Evolutionary conservation across 495 filamentous ascomycete species (phyloP), one percentile per base, ranked within the genome.

Genomic region (Penicillium pancosmium): DNA sequence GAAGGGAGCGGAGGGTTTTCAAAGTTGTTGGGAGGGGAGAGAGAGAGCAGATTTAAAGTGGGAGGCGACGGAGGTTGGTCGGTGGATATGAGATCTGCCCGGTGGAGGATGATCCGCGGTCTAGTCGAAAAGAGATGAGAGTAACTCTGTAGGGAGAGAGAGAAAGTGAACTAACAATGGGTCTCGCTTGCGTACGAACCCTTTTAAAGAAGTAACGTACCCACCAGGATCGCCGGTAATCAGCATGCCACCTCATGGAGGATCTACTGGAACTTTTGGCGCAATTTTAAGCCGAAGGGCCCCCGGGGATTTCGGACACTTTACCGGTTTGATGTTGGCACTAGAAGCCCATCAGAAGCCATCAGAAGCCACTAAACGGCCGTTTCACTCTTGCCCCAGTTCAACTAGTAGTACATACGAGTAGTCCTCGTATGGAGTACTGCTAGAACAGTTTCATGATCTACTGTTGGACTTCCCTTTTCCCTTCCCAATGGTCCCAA

Each of bases 71-170:
- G 27, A 48, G 13, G 38, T 46, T 27, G 50, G 55, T 44, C 50
- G 57, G 55, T 64, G 61, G 64, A 58, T 59, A 61, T 54, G 46
- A 21, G 59, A 61, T 63, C 64, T 59, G 40, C 64, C 54, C 55
- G 44, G 66, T 64, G 64, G 64, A 65, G 59, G 61, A 62, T 60
- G 67, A 69, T 69, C 64, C 59, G 59, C 67, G 47, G 40, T 60
- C 47, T 60, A 62, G 53, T 54, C 49, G 35, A 56, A 41, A 34
- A 25, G 35, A 19, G 9, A 23, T 43, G 35, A 21, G 50, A 35
- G n/a, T 5, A 35, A 23, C 19, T 21, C 19, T 35, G 16, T 18
- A 2, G 12, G 19, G 25, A 7, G 25, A 27, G 6, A 27, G 25
- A 7, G 25, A 27, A 27, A 27, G 6, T 7, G 25, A 27, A 27